phyloP scores from a whole-genome alignment of 2,329 filamentous ascomycete species.

The Trichoderma brevicompactum region DNA sequence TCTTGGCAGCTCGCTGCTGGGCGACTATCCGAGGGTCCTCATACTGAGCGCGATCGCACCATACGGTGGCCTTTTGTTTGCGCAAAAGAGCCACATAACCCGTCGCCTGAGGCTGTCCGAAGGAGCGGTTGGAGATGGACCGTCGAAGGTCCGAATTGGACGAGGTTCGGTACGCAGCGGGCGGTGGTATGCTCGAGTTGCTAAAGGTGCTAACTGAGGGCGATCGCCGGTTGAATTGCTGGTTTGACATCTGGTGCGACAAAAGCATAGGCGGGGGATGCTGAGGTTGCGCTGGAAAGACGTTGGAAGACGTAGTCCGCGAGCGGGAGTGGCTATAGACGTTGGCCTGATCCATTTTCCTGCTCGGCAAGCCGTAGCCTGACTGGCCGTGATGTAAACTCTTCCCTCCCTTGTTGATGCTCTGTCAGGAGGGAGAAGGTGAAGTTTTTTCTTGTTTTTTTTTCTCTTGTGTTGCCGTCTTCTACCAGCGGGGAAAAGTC shows the following conservation, averaged over 20 bases:
- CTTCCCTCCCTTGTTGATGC: neutral
- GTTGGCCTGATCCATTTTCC: conserved; percentile 40
- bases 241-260: conserved; percentile 24
- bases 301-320: conserved; percentile 61
- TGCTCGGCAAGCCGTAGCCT: neutral
- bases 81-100: conserved; percentile 95
- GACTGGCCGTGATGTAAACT: neutral
- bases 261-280: conserved; percentile 36
- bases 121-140: conserved; percentile 80
- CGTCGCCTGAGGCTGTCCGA: conserved; percentile 63
- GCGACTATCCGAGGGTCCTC: conserved; percentile 85
- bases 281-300: conserved; percentile 49
- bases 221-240: conserved; percentile 54
- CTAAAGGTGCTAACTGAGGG: conserved; percentile 71
- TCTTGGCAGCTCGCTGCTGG: conserved; percentile 84
- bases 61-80: conserved; percentile 96
- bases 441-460: neutral
- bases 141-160: conserved; percentile 66
- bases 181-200: conserved; percentile 70
- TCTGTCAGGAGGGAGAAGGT: conserved; percentile 2
- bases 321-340: conserved; percentile 59
- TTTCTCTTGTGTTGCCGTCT: neutral
- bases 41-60: conserved; percentile 92
- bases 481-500: conserved; percentile 7
- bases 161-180: conserved; percentile 61